These are phyloP conservation scores for Beauveria australis DNA, from an alignment of 2,329 filamentous ascomycete species.

Conservation along the genomic window DNA sequence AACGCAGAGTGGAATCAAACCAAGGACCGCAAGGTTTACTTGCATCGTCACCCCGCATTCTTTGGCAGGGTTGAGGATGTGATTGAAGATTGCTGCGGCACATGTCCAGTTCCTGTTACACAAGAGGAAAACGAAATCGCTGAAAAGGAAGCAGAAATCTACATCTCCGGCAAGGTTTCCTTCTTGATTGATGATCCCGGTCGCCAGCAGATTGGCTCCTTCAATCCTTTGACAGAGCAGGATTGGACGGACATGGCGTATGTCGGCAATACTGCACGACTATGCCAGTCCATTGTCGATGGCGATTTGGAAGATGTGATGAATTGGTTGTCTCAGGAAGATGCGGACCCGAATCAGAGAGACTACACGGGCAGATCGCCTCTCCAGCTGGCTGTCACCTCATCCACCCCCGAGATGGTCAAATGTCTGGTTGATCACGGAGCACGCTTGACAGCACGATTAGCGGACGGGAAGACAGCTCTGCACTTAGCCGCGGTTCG, in stretches of 20 bases:
- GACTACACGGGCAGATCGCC: constrained; percentile 75
- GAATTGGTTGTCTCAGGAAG: constrained; percentile 62
- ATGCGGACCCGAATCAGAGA: constrained; percentile 60
- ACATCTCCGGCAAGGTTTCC: constrained; percentile 62
- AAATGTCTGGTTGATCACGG: constrained; percentile 62
- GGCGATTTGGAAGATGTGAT: constrained; percentile 61
- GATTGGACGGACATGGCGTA: constrained; percentile 94
- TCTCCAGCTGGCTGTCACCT: constrained; percentile 65
- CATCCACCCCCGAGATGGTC: constrained; percentile 62
- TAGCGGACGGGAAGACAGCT: constrained; percentile 73
- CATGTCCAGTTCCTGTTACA: constrained; percentile 61
- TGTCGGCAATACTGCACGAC: constrained; percentile 64
- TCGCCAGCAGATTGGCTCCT: constrained; percentile 61
- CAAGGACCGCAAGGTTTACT: constrained; percentile 64
- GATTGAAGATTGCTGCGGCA: constrained; percentile 73
- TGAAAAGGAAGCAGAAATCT: constrained; percentile 65
- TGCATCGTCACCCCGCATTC: constrained; percentile 80
- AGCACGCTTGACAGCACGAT: constrained; percentile 62
- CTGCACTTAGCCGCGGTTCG: constrained; percentile 72
- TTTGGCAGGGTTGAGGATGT: constrained; percentile 70
- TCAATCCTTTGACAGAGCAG: constrained; percentile 72
- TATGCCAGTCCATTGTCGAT: constrained; percentile 77
- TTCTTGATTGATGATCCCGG: constrained; percentile 80
- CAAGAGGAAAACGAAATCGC: constrained; percentile 63
- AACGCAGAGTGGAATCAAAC: constrained; percentile 82